phyloP scores from a whole-genome alignment of 2,329 filamentous ascomycete genomes.

The Epichloe sibirici region DNA sequence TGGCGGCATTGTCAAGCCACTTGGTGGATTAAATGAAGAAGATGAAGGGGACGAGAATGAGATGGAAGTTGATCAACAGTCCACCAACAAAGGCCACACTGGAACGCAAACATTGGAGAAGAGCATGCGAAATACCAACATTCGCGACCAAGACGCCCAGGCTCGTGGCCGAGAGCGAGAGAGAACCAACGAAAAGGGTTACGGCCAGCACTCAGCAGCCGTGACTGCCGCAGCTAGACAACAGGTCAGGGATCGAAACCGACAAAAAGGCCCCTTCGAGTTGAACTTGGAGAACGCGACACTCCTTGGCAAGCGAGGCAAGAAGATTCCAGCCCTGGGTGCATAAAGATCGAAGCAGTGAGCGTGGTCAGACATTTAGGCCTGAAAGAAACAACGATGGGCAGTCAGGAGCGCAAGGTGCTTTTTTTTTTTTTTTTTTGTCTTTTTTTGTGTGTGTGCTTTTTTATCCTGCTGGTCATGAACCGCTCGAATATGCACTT shows the following conservation, averaged over 20 bases:
- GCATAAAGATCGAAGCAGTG: conserved; percentile 14
- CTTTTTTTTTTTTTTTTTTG: too few relatives aligned
- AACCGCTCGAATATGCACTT: background rate
- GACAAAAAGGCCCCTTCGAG: conserved; percentile 76
- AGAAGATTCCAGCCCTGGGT: conserved; percentile 38
- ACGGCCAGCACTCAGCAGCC: conserved; percentile 77
- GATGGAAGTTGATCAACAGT: conserved; percentile 52
- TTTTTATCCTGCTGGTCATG: background rate
- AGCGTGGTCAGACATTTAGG: too few relatives aligned
- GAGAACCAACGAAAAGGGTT: conserved; percentile 45
- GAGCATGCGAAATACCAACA: conserved; percentile 72
- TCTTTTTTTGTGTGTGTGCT: background rate
- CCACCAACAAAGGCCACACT: conserved; percentile 31
- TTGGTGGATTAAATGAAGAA: conserved; percentile 58
- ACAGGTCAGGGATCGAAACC: conserved; percentile 56
- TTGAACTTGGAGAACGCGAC: conserved; percentile 86
- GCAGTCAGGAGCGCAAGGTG: too few relatives aligned
- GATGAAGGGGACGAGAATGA: conserved; percentile 43
- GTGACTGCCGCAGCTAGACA: conserved; percentile 76
- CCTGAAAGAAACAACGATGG: too few relatives aligned
- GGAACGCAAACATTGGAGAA: conserved; percentile 64
- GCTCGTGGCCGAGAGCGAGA: conserved; percentile 22
- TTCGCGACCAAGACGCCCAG: conserved; percentile 38
- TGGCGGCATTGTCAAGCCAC: conserved; percentile 44
- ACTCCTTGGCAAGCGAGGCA: conserved; percentile 59